Evolutionary conservation across 1,139 yeast genomes (phyloP).

Genomic region (Debaryomycetaceae sp.): DNA sequence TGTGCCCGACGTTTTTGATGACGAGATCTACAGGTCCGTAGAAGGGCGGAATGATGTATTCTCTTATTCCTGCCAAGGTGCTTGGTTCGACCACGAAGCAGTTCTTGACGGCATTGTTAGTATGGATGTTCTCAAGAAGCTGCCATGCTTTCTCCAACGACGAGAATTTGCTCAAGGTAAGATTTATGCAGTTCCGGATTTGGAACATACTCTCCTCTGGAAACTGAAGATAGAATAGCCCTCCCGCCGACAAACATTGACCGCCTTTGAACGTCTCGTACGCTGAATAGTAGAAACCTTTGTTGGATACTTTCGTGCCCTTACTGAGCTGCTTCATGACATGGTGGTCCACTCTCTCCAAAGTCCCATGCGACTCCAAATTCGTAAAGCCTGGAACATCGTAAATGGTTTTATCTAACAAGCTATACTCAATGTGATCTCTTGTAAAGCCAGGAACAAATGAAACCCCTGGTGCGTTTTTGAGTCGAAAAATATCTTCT

Average conservation of each 20-base stretch:
- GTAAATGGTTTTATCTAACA: slow-evolving; percentile 29
- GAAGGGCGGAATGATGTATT: slow-evolving; percentile 64
- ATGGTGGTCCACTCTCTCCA: slow-evolving; percentile 25
- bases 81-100: slow-evolving; percentile 29
- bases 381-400: slow-evolving; percentile 60
- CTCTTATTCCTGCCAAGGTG: slow-evolving; percentile 29
- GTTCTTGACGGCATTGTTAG: slow-evolving; percentile 19
- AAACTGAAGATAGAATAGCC: slow-evolving; percentile 48
- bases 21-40: slow-evolving; percentile 66
- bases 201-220: slow-evolving; percentile 43
- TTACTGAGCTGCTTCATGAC: slow-evolving; percentile 30
- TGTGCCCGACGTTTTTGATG: slow-evolving; percentile 62
- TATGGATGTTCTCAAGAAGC: slow-evolving; percentile 11
- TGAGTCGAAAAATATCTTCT: slow-evolving; percentile 15
- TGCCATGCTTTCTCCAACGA: slow-evolving; percentile 25
- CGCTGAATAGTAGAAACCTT: slow-evolving; percentile 32
- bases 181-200: slow-evolving; percentile 35
- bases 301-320: slow-evolving; percentile 33
- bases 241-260: slow-evolving; percentile 54
- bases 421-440: slow-evolving; percentile 33
- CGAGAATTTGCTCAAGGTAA: slow-evolving; percentile 22
- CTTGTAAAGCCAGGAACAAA: slow-evolving; percentile 58
- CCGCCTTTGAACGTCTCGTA: slow-evolving; percentile 42
- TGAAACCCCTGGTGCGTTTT: slow-evolving; percentile 45
- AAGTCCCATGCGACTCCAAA: slow-evolving; percentile 23